Evolutionary conservation across 352 stramenopile species (phyloP).

Genomic region (Chrysophaeum taylorii): DNA sequence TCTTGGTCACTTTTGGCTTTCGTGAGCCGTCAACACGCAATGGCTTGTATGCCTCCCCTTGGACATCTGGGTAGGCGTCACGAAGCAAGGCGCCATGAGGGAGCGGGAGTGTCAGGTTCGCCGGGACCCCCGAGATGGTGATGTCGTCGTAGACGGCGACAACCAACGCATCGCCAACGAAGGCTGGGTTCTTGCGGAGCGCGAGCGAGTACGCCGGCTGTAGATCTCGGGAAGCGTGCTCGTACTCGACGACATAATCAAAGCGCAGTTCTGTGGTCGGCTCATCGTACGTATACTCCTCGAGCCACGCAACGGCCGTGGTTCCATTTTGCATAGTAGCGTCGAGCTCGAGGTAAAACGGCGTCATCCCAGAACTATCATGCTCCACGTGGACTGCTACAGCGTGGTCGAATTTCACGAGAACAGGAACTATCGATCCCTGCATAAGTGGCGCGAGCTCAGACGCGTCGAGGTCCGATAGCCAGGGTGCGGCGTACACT

Average conservation of each 20-base stretch:
- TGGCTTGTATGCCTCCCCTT: too few relatives aligned
- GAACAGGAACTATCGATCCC: neutral
- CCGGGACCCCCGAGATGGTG: too few relatives aligned
- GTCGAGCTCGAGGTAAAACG: neutral
- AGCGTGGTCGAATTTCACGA: neutral
- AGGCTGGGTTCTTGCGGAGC: neutral
- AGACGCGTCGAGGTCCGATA: neutral
- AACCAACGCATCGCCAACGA: neutral
- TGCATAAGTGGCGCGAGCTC: neutral
- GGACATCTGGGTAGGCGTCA: neutral
- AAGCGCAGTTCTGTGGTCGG: constrained; percentile 3
- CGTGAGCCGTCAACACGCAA: too few relatives aligned
- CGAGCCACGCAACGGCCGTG: constrained; percentile 2
- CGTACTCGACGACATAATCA: constrained; percentile 15
- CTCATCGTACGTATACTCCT: constrained; percentile 13
- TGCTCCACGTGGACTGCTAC: too few relatives aligned
- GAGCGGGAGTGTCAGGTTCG: neutral
- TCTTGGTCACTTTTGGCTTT: neutral
- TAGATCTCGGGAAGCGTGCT: neutral
- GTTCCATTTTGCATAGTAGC: neutral
- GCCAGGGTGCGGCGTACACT: neutral
- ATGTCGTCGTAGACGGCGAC: neutral
- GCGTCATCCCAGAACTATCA: too few relatives aligned
- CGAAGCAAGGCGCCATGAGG: neutral
- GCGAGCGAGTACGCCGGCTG: neutral